A percentile compares a stretch with the other conserved stretches of the same genome.
Conservation (phyloP, 208 protist genomes). For the Leishmania braziliensis region DNA sequence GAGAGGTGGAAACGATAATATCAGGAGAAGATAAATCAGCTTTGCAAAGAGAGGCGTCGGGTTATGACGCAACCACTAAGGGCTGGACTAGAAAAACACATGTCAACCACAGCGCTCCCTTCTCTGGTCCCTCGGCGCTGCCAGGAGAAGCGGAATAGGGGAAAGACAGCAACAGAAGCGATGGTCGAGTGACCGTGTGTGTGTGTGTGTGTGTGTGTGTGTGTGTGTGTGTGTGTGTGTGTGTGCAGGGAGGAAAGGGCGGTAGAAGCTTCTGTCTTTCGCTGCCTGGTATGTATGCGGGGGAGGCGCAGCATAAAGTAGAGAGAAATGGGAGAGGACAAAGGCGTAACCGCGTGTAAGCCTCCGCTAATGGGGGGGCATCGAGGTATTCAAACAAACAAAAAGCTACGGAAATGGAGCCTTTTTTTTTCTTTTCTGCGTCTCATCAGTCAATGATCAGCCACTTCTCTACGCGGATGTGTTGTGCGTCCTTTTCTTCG, state of each 20-base stretch:
- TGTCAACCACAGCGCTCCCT: background rate
- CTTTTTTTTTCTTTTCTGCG: background rate
- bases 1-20: background rate
- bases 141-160: background rate
- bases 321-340: background rate
- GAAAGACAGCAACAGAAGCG: background rate
- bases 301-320: background rate
- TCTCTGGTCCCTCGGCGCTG: background rate
- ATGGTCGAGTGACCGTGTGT: background rate
- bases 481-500: background rate
- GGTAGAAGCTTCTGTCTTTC: background rate
- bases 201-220: background rate
- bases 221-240: background rate
- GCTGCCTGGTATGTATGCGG: background rate
- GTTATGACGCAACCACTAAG: background rate
- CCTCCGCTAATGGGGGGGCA: background rate
- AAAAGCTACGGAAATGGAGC: background rate
- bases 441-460: background rate
- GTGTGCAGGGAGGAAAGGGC: background rate
- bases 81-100: background rate
- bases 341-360: background rate
- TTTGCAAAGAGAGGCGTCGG: background rate
- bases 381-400: too few relatives aligned
- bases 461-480: background rate
- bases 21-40: background rate